Evolutionary conservation across 1,284 basidiomycete species (phyloP).

Genomic region (Abortiporus biennis): DNA sequence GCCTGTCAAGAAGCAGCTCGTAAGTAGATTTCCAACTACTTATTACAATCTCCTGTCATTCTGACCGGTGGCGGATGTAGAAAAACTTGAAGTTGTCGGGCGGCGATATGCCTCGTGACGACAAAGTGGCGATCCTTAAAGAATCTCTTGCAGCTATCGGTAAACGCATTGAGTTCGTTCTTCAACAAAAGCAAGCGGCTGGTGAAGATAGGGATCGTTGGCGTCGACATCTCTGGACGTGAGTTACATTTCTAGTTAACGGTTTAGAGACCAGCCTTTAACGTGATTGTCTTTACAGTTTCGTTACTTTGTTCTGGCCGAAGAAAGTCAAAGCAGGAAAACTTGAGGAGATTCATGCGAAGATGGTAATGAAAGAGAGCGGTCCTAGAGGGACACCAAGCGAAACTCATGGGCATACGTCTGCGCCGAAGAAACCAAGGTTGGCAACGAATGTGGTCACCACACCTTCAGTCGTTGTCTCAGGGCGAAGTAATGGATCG

Average conservation of each 20-base stretch:
- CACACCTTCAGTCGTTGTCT: conserved; percentile 11
- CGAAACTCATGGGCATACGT: conserved; percentile 14
- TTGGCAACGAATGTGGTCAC: conserved; percentile 15
- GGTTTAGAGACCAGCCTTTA: conserved; percentile 1
- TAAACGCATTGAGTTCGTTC: conserved; percentile 82
- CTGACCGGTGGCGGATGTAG: conserved; percentile 29
- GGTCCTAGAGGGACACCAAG: conserved; percentile 22
- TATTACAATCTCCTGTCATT: no score
- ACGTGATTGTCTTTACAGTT: conserved; percentile 37
- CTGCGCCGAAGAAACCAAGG: conserved; percentile 24
- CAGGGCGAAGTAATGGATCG: conserved; percentile 17
- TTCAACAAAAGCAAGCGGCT: conserved; percentile 69
- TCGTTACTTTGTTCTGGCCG: conserved; percentile 95
- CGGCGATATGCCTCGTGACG: conserved; percentile 87
- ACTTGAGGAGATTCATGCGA: conserved; percentile 88
- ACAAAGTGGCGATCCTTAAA: conserved; percentile 94
- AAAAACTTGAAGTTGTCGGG: conserved; percentile 94
- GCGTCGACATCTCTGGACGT: conserved; percentile 96
- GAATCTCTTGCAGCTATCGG: conserved; percentile 95
- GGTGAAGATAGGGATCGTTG: conserved; percentile 81
- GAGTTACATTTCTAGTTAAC: conserved; percentile 31
- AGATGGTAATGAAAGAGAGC: conserved; percentile 82
- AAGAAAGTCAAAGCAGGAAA: conserved; percentile 92
- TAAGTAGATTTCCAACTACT: conserved; percentile 32
- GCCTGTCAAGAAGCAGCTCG: conserved; percentile 95